These are phyloP conservation scores for Mycena kentingensis DNA, from an alignment of 768 basidiomycete genomes.

Conservation along the genomic window DNA sequence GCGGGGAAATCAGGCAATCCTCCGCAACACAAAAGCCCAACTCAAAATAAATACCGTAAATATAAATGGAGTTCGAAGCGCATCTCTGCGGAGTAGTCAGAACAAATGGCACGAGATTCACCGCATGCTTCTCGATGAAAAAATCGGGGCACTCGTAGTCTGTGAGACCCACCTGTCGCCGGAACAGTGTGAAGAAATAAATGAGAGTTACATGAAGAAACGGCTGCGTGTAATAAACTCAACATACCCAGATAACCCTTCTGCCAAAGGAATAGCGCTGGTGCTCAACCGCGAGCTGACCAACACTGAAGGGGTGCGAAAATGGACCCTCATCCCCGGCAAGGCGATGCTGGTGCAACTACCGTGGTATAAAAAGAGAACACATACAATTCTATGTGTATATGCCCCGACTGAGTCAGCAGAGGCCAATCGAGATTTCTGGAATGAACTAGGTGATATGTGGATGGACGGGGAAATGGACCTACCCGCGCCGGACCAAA, in stretches of 20 bases:
- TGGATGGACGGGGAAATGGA: not conserved
- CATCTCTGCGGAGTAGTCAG: not conserved
- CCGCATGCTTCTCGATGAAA: not conserved
- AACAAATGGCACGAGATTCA: conserved; percentile 8
- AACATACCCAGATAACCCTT: not conserved
- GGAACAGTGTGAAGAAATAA: not conserved
- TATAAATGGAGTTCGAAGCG: not conserved
- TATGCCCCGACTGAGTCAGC: conserved; percentile 25
- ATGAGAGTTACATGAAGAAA: not conserved
- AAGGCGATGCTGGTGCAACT: conserved; percentile 1
- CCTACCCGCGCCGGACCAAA: conserved; percentile 7
- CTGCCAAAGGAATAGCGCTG: conserved; percentile 2
- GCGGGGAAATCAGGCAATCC: not conserved
- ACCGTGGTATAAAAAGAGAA: not conserved
- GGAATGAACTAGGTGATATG: conserved; percentile 10
- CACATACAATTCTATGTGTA: conserved; percentile 18
- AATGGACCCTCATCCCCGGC: conserved; percentile 3
- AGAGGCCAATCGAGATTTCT: conserved; percentile 14
- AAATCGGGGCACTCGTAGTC: not conserved
- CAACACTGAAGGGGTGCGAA: not conserved
- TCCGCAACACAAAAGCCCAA: not conserved
- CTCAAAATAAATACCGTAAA: not conserved
- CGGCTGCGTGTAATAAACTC: not conserved
- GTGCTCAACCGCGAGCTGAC: conserved; percentile 10
- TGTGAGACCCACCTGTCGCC: conserved; percentile 3